phyloP scores from a whole-genome alignment of 768 basidiomycete species.

The Heimioporus sp. region DNA sequence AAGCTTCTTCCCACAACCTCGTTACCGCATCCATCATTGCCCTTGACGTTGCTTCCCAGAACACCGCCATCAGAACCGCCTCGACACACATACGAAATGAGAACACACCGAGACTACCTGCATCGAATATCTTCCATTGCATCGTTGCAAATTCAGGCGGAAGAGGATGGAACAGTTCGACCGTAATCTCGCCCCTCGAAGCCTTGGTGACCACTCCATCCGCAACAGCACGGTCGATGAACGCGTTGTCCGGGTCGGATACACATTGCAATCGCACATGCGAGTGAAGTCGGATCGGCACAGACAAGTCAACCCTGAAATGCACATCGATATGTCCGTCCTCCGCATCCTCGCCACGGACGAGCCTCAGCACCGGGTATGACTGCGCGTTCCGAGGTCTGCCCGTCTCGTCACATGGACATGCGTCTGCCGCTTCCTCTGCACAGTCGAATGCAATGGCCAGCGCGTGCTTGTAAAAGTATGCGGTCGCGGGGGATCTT shows the following conservation, averaged over 20 bases:
- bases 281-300: slow-evolving; percentile 55
- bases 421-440: slow-evolving; percentile 65
- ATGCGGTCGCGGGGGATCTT: slow-evolving; percentile 29
- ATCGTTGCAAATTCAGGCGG: slow-evolving; percentile 59
- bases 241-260: slow-evolving; percentile 51
- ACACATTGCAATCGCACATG: slow-evolving; percentile 63
- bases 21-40: slow-evolving; percentile 66
- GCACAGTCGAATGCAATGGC: slow-evolving; percentile 61
- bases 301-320: slow-evolving; percentile 53
- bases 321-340: slow-evolving; percentile 45
- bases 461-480: slow-evolving; percentile 55
- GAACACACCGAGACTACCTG: slow-evolving; percentile 55
- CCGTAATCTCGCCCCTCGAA: slow-evolving; percentile 49
- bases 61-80: neutral
- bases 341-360: slow-evolving; percentile 24
- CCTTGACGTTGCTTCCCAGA: slow-evolving; percentile 49
- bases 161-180: slow-evolving; percentile 53
- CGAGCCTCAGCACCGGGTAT: slow-evolving; percentile 25
- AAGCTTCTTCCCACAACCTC: slow-evolving; percentile 42
- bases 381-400: slow-evolving; percentile 43
- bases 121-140: slow-evolving; percentile 65
- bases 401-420: slow-evolving; percentile 65
- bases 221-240: slow-evolving; percentile 44
- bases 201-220: slow-evolving; percentile 62
- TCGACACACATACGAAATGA: neutral